phyloP scores from a whole-genome alignment of 495 filamentous ascomycete species.

The Choiromyces venosus region DNA sequence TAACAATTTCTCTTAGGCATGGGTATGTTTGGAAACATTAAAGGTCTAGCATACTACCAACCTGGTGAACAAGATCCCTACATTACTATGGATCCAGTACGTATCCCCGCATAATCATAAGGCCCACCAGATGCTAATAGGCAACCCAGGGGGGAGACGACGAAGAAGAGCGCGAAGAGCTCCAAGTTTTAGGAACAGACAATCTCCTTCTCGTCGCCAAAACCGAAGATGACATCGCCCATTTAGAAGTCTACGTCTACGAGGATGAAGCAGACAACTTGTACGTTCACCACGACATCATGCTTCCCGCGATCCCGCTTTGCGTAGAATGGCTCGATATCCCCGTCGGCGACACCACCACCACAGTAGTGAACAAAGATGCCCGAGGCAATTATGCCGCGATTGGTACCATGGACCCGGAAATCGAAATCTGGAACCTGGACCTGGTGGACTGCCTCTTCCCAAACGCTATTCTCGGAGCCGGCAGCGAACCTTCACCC shows the following conservation, averaged over 20 bases:
- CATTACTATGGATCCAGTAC: constrained; percentile 68
- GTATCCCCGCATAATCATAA: neutral
- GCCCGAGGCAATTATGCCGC: constrained; percentile 79
- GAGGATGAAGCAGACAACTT: constrained; percentile 91
- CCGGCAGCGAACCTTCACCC: constrained; percentile 53
- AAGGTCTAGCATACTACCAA: constrained; percentile 85
- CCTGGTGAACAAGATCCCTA: constrained; percentile 93
- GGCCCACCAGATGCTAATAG: constrained; percentile 2
- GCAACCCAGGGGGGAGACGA: constrained; percentile 58
- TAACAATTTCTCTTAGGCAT: constrained; percentile 46
- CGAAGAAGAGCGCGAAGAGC: constrained; percentile 84
- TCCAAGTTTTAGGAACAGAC: constrained; percentile 86
- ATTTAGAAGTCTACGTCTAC: constrained; percentile 95
- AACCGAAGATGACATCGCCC: constrained; percentile 93
- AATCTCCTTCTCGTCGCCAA: constrained; percentile 87
- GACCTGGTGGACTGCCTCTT: constrained; percentile 96
- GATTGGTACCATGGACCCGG: constrained; percentile 92
- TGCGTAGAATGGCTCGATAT: constrained; percentile 93
- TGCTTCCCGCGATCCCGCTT: constrained; percentile 94
- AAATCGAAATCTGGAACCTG: constrained; percentile 98
- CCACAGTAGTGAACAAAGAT: constrained; percentile 51
- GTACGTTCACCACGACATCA: constrained; percentile 98
- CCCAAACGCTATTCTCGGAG: constrained; percentile 93
- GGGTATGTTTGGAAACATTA: constrained; percentile 93
- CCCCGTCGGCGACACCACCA: constrained; percentile 60